These are phyloP conservation scores for Exserohilum turcica DNA, from an alignment of 2,329 filamentous ascomycete genomes.

Conservation along the genomic window DNA sequence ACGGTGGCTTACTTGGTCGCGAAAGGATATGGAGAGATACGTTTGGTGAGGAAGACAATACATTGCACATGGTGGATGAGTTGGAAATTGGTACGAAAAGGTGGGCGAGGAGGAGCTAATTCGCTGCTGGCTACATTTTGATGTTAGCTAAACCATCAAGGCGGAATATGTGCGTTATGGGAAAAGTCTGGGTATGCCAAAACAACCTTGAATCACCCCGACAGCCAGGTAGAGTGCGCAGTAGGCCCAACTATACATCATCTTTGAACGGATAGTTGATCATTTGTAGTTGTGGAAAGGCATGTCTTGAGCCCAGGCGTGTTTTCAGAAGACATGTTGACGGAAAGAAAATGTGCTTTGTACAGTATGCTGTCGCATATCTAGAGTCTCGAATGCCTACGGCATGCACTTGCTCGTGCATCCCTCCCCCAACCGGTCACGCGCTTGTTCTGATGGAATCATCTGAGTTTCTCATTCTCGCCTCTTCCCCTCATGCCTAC, in stretches of 20 bases:
- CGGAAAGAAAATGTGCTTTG: conserved; percentile 31
- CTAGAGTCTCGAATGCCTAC: background rate
- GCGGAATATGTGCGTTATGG: background rate
- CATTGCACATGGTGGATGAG: too few relatives aligned
- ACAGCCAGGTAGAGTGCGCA: background rate
- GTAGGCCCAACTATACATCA: background rate
- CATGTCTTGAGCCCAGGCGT: background rate
- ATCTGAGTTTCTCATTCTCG: background rate
- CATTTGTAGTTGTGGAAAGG: background rate
- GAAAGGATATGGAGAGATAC: too few relatives aligned
- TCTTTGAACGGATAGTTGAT: background rate
- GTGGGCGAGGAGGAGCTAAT: conserved; percentile 3
- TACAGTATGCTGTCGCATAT: conserved; percentile 26
- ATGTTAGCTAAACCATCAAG: background rate
- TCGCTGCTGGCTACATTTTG: background rate
- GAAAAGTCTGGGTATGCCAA: background rate
- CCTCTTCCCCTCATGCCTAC: conserved; percentile 13
- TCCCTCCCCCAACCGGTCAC: too few relatives aligned
- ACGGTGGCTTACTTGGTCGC: too few relatives aligned
- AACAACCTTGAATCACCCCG: background rate
- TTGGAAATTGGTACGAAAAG: conserved; percentile 11
- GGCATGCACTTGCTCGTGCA: background rate
- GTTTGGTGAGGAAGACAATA: conserved; percentile 11
- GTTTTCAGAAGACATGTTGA: background rate
- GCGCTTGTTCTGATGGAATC: background rate